Base-by-base conservation (phyloP, 2,329 filamentous ascomycete species). In the Colletotrichum melonis region DNA sequence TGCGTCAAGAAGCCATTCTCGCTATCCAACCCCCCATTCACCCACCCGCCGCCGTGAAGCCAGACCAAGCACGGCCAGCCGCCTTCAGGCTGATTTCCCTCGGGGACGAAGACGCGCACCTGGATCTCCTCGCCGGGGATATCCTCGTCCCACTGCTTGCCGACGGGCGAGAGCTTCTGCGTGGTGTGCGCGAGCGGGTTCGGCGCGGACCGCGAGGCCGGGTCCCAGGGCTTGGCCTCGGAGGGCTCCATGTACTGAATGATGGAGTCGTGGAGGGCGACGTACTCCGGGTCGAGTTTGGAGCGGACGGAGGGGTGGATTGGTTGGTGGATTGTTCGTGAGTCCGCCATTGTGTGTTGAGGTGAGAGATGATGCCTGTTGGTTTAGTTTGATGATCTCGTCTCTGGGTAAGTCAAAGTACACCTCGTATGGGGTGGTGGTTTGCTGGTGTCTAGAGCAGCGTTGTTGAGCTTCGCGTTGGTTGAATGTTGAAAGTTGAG, bases 21-120 rank as follows among this genome's bases (percentile, higher is more conserved):
- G 64, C 77, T 82, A 7, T 77, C 77, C 6, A 83, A 63, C 3
- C 79, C 79, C 1, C 83, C 83, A 64, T 82, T 77, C 5, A 80
- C 82, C 82, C 82, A 84, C 3, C 82, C 83, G 5, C 83, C 83
- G 26, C 83, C 83, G 57, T 84, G 83, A 28, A 80, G 81, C 83
- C 82, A 84, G 9, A 84, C 66, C n/a, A 84, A 77, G 5, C 78
- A 76, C 2, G 83, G 82, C 82, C 82, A 84, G 28, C 28, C 28
- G 28, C 28, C 28, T 30, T 30, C 28, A 30, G 28, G 28, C 6
- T 30, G 28, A 1, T 8, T 7, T 30, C 28, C 28, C 28, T 30
- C 75, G 2, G 82, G 83, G 3, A 75, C 78, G 63, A 82, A 84
- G 8, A 80, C 76, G n/a, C 82, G 77, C 6, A 80, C 76, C 4